Conservation (phyloP, 306 rosid genomes). For the Rosa multiflora region DNA sequence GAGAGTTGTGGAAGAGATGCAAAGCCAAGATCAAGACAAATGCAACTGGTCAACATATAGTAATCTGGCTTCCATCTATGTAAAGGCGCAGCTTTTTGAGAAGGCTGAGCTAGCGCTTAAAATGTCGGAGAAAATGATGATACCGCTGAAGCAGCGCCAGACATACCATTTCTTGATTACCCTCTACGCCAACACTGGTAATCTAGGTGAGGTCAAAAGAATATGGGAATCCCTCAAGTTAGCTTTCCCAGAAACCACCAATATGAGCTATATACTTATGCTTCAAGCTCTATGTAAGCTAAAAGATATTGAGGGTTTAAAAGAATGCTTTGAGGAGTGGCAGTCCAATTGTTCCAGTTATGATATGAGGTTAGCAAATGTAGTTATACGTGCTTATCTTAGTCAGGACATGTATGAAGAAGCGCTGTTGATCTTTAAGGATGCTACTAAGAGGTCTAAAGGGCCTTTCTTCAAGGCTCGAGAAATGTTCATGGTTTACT, state of each 20-base stretch:
- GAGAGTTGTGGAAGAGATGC: slow-evolving; percentile 59
- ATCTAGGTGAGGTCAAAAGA: slow-evolving; percentile 57
- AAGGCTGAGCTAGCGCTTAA: slow-evolving; percentile 61
- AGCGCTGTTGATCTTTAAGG: slow-evolving; percentile 50
- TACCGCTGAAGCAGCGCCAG: slow-evolving; percentile 36
- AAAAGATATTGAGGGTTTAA: slow-evolving; percentile 56
- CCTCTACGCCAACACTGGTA: slow-evolving; percentile 65
- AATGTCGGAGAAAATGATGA: slow-evolving; percentile 46
- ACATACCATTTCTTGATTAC: slow-evolving; percentile 63
- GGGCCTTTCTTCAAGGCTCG: slow-evolving; percentile 53
- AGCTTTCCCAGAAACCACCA: slow-evolving; percentile 45
- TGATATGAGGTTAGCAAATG: slow-evolving; percentile 52
- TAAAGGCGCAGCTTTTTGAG: slow-evolving; percentile 54
- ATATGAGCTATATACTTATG: slow-evolving; percentile 61
- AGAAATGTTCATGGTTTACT: slow-evolving; percentile 57
- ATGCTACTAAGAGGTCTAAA: slow-evolving; percentile 43
- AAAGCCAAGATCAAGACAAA: slow-evolving; percentile 26
- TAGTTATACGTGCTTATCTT: slow-evolving; percentile 54
- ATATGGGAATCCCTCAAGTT: slow-evolving; percentile 60
- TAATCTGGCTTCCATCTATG: slow-evolving; percentile 70
- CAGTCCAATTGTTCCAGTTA: slow-evolving; percentile 47
- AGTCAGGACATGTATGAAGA: slow-evolving; percentile 53
- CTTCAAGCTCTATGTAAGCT: slow-evolving; percentile 68
- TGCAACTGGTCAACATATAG: slow-evolving; percentile 65
- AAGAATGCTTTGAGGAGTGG: slow-evolving; percentile 67